These are phyloP conservation scores for Xylariaceae sp. DNA, from an alignment of 2,329 filamentous ascomycete species.

Conservation along the genomic window DNA sequence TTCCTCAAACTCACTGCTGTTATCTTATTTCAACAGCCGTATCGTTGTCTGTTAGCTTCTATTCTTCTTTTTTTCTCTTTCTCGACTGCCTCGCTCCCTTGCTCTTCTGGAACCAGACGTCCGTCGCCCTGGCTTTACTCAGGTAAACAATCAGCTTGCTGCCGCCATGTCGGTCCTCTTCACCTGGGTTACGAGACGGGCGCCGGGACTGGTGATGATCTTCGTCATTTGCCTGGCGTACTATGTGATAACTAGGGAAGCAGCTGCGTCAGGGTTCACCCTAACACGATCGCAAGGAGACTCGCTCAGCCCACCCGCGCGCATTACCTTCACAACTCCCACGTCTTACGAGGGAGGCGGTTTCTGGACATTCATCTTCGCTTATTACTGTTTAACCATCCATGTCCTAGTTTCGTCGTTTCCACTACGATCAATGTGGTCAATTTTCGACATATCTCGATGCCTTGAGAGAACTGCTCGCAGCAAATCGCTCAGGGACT, in stretches of 20 bases:
- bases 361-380: constrained; percentile 60
- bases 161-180: constrained; percentile 58
- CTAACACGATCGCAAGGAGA: constrained; percentile 49
- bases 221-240: constrained; percentile 55
- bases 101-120: constrained; percentile 23
- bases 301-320: constrained; percentile 43
- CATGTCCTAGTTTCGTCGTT: constrained; percentile 69
- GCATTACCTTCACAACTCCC: constrained; percentile 39
- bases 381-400: constrained; percentile 69
- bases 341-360: constrained; percentile 49
- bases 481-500: constrained; percentile 53
- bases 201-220: constrained; percentile 62
- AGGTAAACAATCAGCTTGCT: constrained; percentile 31
- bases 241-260: constrained; percentile 61
- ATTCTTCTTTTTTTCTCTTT: constrained; percentile 27
- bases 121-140: constrained; percentile 30
- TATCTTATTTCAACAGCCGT: constrained; percentile 34
- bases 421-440: constrained; percentile 66
- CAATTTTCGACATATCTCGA: constrained; percentile 62
- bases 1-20: constrained; percentile 28
- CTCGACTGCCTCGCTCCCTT: constrained; percentile 25
- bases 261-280: constrained; percentile 49
- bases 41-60: constrained; percentile 27
- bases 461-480: constrained; percentile 53
- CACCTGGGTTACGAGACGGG: constrained; percentile 59